A percentile compares a stretch with the other conserved stretches of the same genome.
Evolutionary conservation across 2,329 filamentous ascomycete genomes (phyloP).

Genomic region (Gaeumannomyces tritici): DNA sequence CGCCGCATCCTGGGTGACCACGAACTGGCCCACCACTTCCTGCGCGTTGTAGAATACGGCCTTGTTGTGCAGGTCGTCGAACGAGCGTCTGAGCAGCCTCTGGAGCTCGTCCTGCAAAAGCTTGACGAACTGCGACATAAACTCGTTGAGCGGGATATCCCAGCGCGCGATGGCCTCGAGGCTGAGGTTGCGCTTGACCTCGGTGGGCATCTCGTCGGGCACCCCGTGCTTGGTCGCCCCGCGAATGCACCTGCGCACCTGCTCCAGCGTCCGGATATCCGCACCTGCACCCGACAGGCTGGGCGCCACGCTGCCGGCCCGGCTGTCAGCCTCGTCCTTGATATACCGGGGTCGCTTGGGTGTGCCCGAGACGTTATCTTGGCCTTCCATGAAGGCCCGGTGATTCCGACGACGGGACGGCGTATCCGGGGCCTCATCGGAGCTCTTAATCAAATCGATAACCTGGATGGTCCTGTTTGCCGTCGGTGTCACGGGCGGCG

Average conservation of each 20-base stretch:
- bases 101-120: slow-evolving; percentile 38
- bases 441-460: slow-evolving; percentile 4
- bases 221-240: slow-evolving; percentile 46
- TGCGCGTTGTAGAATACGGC: slow-evolving; percentile 39
- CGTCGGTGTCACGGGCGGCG: background rate
- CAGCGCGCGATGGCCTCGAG: slow-evolving; percentile 48
- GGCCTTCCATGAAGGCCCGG: slow-evolving; percentile 9
- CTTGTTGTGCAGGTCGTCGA: slow-evolving; percentile 34
- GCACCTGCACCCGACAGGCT: background rate
- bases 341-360: slow-evolving; percentile 10
- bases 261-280: slow-evolving; percentile 21
- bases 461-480: background rate
- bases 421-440: slow-evolving; percentile 5
- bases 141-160: slow-evolving; percentile 39
- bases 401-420: slow-evolving; percentile 7
- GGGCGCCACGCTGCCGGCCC: background rate
- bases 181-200: slow-evolving; percentile 50
- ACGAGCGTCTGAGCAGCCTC: slow-evolving; percentile 34
- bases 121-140: slow-evolving; percentile 35
- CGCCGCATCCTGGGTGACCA: slow-evolving; percentile 26
- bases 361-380: background rate
- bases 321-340: slow-evolving; percentile 13
- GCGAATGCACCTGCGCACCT: slow-evolving; percentile 45
- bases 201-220: slow-evolving; percentile 47
- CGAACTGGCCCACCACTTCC: slow-evolving; percentile 31